Base-by-base conservation (phyloP, 306 rosid species). In the Gastrolobium villosum region DNA sequence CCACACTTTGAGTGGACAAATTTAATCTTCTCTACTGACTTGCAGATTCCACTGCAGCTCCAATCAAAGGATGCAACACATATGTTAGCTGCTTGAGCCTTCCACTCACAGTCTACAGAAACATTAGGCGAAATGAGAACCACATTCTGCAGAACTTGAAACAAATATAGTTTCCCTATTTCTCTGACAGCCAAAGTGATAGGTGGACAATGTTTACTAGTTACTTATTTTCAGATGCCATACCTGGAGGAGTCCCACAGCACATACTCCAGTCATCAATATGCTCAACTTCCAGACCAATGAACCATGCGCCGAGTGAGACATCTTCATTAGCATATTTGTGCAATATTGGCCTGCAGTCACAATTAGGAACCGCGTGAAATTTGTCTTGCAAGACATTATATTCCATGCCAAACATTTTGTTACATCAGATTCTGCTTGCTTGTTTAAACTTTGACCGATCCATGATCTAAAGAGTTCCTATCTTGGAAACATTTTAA, bases 191-290 rank as follows among this genome's bases (percentile, higher is more conserved):
- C n/a, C n/a, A n/a, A n/a, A n/a, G n/a, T n/a, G n/a, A 34, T 2
- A n/a, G 35, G 14, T 7, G 31, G 15, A 43, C 1, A 20, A 7
- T 60, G 57, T 10, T 35, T 6, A 4, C 61, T 45, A 41, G 32
- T 10, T 7, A 28, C 3, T 11, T 4, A 34, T 63, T 44, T 75
- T 56, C 2, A 35, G 77, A 62, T 53, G 65, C 9, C 20, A 75
- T 87, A 92, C 97, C 97, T 77, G 97, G 97, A 43, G 97, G 97
- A 44, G 97, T 90, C 8, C 97, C 93, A 63, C 97, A 92, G 85
- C 97, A 92, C 97, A 92, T 92, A 59, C 65, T 92, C 62, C 91
- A 92, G n/a, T 92, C 97, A 63, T 92, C 94, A 43, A 92, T 90
- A 78, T 92, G 96, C 76, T 90, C 97, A 20, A 84, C 96, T 86